These are phyloP conservation scores for Mycena kentingensis DNA, from an alignment of 768 basidiomycete genomes.

Conservation along the genomic window DNA sequence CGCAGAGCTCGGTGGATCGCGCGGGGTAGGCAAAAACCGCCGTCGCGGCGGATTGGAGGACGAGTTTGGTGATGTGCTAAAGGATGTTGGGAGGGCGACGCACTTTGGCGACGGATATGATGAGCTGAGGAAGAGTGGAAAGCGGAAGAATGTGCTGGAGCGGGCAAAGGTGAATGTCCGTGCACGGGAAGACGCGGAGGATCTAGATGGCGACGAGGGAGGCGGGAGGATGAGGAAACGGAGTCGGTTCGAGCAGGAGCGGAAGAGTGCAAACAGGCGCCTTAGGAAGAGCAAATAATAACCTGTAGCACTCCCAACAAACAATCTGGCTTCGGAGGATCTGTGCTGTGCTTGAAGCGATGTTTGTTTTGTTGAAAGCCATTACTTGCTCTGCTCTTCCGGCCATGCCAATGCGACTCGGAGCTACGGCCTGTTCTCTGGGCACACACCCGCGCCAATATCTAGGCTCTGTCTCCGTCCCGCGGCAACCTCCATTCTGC, in stretches of 20 bases:
- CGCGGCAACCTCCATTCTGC: too few relatives aligned
- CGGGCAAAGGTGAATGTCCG: constrained; percentile 34
- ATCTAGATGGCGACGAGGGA: constrained; percentile 30
- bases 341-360: too few relatives aligned
- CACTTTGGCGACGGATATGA: constrained; percentile 75
- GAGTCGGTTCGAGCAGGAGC: constrained; percentile 52
- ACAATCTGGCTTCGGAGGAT: too few relatives aligned
- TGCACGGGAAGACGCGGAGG: constrained; percentile 29
- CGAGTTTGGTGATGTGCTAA: constrained; percentile 80
- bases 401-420: too few relatives aligned
- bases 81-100: constrained; percentile 40
- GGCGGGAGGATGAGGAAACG: constrained; percentile 40
- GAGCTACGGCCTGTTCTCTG: too few relatives aligned
- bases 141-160: constrained; percentile 60
- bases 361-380: too few relatives aligned
- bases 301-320: too few relatives aligned
- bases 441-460: too few relatives aligned
- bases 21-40: constrained; percentile 54
- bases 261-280: constrained; percentile 45
- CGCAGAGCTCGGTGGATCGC: constrained; percentile 50
- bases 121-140: constrained; percentile 67
- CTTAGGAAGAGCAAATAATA: constrained; percentile 26
- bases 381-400: too few relatives aligned
- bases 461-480: too few relatives aligned
- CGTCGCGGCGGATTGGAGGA: constrained; percentile 75